These are phyloP conservation scores for Chlorella sp. DNA, from an alignment of 139 green algal genomes.

Conservation along the genomic window DNA sequence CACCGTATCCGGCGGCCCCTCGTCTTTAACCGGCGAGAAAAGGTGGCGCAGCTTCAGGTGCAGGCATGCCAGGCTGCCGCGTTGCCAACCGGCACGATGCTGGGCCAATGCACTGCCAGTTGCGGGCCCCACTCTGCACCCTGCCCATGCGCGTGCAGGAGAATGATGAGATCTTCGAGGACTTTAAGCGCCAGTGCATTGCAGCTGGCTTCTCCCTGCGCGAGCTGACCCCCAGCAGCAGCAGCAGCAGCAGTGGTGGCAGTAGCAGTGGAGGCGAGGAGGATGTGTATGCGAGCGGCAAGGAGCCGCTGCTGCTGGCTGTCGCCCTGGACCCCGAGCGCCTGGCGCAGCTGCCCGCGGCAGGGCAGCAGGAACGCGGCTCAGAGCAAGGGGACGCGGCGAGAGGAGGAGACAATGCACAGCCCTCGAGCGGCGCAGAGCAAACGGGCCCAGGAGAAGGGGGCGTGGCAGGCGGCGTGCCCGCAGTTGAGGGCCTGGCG, in stretches of 20 bases:
- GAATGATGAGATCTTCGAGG: constrained; percentile 24
- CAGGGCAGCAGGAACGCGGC: too few relatives aligned
- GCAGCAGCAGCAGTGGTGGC: too few relatives aligned
- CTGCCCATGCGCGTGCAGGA: not conserved
- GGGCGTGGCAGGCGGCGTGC: too few relatives aligned
- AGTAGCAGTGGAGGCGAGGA: too few relatives aligned
- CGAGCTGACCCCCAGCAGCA: constrained; percentile 10
- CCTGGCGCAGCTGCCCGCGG: not conserved
- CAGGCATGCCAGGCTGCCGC: not conserved
- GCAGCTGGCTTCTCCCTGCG: constrained; percentile 2
- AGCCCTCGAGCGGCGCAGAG: too few relatives aligned
- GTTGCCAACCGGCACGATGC: not conserved
- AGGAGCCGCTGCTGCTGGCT: constrained; percentile 19
- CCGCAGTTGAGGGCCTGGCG: too few relatives aligned
- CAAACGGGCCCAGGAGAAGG: too few relatives aligned
- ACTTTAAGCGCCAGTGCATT: constrained; percentile 11
- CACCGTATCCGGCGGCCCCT: constrained; percentile 20
- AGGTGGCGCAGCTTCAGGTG: constrained; percentile 9
- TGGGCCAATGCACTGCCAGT: not conserved
- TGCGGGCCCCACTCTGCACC: not conserved
- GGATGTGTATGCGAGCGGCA: too few relatives aligned
- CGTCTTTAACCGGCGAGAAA: not conserved
- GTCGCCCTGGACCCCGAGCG: not conserved
- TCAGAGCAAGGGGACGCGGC: too few relatives aligned
- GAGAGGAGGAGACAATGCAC: too few relatives aligned